phyloP scores from a whole-genome alignment of 2,329 filamentous ascomycete genomes.

The Phyllosticta citriasiana region DNA sequence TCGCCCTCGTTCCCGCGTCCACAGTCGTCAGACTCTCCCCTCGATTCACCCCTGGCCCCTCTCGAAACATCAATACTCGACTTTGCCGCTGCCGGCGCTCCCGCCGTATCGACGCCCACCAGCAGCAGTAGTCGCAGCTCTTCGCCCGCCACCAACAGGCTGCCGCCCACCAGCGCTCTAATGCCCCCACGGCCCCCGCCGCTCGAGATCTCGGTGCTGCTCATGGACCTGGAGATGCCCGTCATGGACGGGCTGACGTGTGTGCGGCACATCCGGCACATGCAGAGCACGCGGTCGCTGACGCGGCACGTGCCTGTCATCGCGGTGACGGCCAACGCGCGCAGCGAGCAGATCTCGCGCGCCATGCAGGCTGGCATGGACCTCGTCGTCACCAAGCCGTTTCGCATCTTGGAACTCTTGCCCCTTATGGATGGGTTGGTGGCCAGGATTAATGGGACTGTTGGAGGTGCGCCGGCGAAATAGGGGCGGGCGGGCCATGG shows the following conservation, averaged over 20 bases:
- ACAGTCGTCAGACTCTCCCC: not conserved
- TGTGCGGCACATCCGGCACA: slow-evolving; percentile 22
- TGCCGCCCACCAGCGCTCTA: not conserved
- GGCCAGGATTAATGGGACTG: not conserved
- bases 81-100: not conserved
- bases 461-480: no score
- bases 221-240: slow-evolving; percentile 31
- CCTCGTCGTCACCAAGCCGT: slow-evolving; percentile 26
- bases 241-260: slow-evolving; percentile 29
- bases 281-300: slow-evolving; percentile 18
- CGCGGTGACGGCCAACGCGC: slow-evolving; percentile 28
- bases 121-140: not conserved
- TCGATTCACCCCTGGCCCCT: not conserved
- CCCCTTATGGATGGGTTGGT: slow-evolving; percentile 16
- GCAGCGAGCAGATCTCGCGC: slow-evolving; percentile 22
- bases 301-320: slow-evolving; percentile 24
- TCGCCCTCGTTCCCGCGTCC: not conserved
- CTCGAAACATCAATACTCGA: not conserved
- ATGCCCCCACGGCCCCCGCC: not conserved
- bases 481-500: no score
- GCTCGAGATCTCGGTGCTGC: slow-evolving; percentile 20
- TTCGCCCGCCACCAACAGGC: not conserved
- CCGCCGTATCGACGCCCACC: not conserved
- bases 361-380: slow-evolving; percentile 26
- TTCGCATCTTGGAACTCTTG: slow-evolving; percentile 23